Evolutionary conservation across 345 rosid species (phyloP), one percentile per base, ranked within the genome.

Genomic region (Rhizophora apiculata): DNA sequence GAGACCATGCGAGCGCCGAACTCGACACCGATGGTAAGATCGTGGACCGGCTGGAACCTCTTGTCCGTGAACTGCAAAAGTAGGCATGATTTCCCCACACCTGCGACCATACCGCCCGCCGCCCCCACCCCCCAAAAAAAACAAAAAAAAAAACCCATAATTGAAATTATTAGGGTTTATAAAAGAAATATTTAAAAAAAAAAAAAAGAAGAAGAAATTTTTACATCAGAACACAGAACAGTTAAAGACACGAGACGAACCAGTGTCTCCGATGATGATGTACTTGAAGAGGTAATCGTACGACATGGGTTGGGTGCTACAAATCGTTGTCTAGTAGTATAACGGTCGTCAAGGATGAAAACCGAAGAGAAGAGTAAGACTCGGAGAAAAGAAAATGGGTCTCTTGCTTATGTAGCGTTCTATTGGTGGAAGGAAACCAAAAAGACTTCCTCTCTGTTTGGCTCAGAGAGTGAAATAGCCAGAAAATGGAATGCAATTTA

Each of bases 231-330:
- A 43, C 37, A 13, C 13, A 43, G 18, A 43, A 13, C 48, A 39
- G 49, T 0, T 11, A 43, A 13, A 18, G 49, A 39, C 48, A 39
- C 48, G 48, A 39, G 15, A 39, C 49, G 18, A 11, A 83, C 89
- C 86, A n/a, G 89, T 83, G 72, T 85, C 89, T 6, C 92, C 89
- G 79, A 87, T 87, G 83, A 85, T 87, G 62, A 82, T 85, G 84
- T 85, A 87, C 86, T 85, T 85, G 85, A 87, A 83, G 68, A 87
- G 89, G 65, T 87, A 87, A 77, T 87, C 92, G 86, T 87, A 87
- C 34, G 89, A 85, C 89, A 87, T 85, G 62, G n/a, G 46, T 10
- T 43, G 49, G 49, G 19, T 11, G 49, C 49, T 13, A 11, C 49
- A 11, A 43, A 5, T 43, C 49, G 18, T 15, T 3, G 3, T 3